Conservation (phyloP, 2,329 filamentous ascomycete species). For the Hypomyces perniciosus region DNA sequence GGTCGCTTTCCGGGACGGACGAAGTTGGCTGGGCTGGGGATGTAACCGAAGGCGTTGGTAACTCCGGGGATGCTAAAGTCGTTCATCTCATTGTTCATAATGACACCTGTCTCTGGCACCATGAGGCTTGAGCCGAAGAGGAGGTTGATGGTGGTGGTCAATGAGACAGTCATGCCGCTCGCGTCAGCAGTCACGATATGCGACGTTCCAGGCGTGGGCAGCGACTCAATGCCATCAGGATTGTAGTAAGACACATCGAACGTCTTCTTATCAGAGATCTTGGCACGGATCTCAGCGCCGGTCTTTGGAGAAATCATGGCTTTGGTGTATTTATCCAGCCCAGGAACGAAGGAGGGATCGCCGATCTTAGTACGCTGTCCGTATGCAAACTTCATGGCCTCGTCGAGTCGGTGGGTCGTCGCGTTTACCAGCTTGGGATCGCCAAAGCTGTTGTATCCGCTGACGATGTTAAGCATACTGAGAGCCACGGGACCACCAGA, state of each 20-base stretch:
- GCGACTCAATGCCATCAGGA: conserved; percentile 39
- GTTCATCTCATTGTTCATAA: conserved; percentile 60
- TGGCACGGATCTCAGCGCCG: conserved; percentile 46
- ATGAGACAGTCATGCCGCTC: conserved; percentile 64
- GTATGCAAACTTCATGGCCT: conserved; percentile 78
- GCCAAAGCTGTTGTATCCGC: conserved; percentile 63
- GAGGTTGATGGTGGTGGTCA: conserved; percentile 78
- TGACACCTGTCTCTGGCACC: conserved; percentile 74
- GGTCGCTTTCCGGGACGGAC: conserved; percentile 72
- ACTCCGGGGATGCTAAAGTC: conserved; percentile 73
- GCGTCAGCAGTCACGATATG: conserved; percentile 64
- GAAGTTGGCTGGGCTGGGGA: conserved; percentile 69
- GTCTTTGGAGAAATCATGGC: conserved; percentile 56
- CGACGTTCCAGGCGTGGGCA: conserved; percentile 61
- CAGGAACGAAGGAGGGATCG: conserved; percentile 64
- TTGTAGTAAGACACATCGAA: conserved; percentile 38
- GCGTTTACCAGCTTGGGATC: conserved; percentile 46
- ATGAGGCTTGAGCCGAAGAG: conserved; percentile 71
- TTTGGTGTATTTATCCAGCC: conserved; percentile 56
- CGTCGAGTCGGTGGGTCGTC: conserved; percentile 73
- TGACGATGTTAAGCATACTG: conserved; percentile 67
- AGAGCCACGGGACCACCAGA: conserved; percentile 67
- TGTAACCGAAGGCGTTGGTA: conserved; percentile 70
- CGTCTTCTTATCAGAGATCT: conserved; percentile 37
- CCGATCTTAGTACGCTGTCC: conserved; percentile 67